Percentiles rank a stretch among this genome's conserved stretches.
phyloP scores from a whole-genome alignment of 352 stramenopile genomes.

The Globisporangium uncinulatum region DNA sequence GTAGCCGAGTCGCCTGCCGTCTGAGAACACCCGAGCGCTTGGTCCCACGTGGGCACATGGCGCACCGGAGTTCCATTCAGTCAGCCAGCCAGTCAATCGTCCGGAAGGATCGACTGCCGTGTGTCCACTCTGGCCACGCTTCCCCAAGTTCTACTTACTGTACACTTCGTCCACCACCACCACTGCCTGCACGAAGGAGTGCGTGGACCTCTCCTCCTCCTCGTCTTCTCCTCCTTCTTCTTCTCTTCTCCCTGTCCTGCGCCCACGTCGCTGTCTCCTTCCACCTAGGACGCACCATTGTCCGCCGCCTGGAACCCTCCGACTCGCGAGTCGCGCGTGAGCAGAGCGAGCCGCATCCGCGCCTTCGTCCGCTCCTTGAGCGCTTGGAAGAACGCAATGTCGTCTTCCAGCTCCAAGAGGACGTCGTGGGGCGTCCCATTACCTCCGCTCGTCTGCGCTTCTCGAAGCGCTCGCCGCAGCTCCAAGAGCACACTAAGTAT shows the following conservation, averaged over 20 bases:
- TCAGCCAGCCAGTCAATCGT: not conserved
- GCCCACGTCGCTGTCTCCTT: not conserved
- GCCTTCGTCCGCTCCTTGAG: conserved; percentile 71
- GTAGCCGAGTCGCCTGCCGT: not conserved
- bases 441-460: conserved; percentile 38
- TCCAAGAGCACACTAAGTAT: conserved; percentile 43
- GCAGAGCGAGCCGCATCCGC: conserved; percentile 56
- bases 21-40: not conserved
- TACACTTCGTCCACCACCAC: no score
- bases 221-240: no score
- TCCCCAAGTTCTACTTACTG: no score
- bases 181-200: no score
- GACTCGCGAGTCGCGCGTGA: conserved; percentile 4
- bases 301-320: not conserved
- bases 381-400: conserved; percentile 65
- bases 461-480: conserved; percentile 44
- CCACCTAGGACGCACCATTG: not conserved
- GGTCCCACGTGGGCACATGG: not conserved
- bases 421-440: conserved; percentile 33
- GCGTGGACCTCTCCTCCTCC: no score
- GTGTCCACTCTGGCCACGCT: not conserved
- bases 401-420: conserved; percentile 54
- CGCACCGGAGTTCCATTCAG: not conserved
- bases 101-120: not conserved
- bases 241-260: not conserved